phyloP scores from a whole-genome alignment of 2,329 filamentous ascomycete genomes.

The Fusarium neocosmosporiellum region DNA sequence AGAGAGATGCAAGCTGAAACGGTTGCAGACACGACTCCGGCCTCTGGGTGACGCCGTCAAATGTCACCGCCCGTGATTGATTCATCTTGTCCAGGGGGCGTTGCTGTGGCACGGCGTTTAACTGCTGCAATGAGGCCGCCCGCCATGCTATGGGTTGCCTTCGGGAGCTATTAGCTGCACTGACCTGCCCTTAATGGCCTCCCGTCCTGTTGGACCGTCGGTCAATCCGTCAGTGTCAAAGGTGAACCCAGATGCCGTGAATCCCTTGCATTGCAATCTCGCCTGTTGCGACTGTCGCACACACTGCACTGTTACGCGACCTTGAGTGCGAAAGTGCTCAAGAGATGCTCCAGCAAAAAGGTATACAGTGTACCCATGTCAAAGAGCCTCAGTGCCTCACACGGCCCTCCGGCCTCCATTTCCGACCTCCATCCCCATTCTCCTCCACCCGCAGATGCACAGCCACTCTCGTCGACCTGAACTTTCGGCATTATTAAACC shows the following conservation, averaged over 20 bases:
- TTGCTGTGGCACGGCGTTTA: constrained; percentile 8
- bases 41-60: not conserved
- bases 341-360: not conserved
- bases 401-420: not conserved
- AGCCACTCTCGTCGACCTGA: constrained; percentile 37
- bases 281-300: constrained; percentile 8
- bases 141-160: not conserved
- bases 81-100: not conserved
- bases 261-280: constrained; percentile 16
- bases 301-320: not conserved
- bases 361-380: not conserved
- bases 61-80: constrained; percentile 11
- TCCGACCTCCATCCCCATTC: constrained; percentile 7
- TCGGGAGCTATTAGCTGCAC: not conserved
- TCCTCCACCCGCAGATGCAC: constrained; percentile 31
- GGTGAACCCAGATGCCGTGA: not conserved
- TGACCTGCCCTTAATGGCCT: not conserved
- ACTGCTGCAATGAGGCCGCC: constrained; percentile 9
- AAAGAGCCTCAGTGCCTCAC: not conserved
- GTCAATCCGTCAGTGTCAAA: constrained; percentile 1
- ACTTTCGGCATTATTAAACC: constrained; percentile 8
- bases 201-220: not conserved
- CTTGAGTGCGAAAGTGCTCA: not conserved
- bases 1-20: constrained; percentile 21
- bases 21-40: not conserved